Evolutionary conservation across 2,329 filamentous ascomycete genomes (phyloP).

Genomic region (Phyllosticta capitalensis): DNA sequence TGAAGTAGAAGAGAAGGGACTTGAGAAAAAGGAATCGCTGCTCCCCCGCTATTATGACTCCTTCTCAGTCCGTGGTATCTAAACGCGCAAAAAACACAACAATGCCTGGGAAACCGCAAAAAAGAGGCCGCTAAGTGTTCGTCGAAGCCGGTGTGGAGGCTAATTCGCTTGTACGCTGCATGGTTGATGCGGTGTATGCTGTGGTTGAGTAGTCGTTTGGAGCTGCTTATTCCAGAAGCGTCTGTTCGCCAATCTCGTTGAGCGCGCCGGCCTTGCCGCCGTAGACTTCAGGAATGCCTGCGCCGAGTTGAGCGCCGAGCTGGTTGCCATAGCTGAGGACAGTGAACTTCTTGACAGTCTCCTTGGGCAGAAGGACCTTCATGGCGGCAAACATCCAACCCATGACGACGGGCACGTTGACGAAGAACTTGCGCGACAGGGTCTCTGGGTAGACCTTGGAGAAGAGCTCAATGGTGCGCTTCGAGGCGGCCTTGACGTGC

Average conservation of each 20-base stretch:
- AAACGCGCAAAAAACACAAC: background rate
- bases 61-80: background rate
- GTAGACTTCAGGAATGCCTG: slow-evolving; percentile 63
- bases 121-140: background rate
- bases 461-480: slow-evolving; percentile 74
- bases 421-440: slow-evolving; percentile 84
- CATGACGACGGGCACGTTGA: slow-evolving; percentile 89
- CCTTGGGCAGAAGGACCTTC: slow-evolving; percentile 38
- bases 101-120: background rate
- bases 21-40: background rate
- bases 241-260: slow-evolving; percentile 28
- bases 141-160: background rate
- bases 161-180: background rate
- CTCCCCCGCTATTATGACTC: background rate
- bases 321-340: slow-evolving; percentile 51
- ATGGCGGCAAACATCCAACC: slow-evolving; percentile 54
- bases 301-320: slow-evolving; percentile 56
- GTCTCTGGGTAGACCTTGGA: slow-evolving; percentile 81
- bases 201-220: background rate
- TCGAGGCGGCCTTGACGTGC: slow-evolving; percentile 63
- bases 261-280: slow-evolving; percentile 60
- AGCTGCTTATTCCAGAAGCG: background rate
- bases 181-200: background rate
- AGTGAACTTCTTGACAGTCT: slow-evolving; percentile 41
- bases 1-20: background rate